Evolutionary conservation across 768 basidiomycete species (phyloP).

Genomic region (Hericium alpestre): DNA sequence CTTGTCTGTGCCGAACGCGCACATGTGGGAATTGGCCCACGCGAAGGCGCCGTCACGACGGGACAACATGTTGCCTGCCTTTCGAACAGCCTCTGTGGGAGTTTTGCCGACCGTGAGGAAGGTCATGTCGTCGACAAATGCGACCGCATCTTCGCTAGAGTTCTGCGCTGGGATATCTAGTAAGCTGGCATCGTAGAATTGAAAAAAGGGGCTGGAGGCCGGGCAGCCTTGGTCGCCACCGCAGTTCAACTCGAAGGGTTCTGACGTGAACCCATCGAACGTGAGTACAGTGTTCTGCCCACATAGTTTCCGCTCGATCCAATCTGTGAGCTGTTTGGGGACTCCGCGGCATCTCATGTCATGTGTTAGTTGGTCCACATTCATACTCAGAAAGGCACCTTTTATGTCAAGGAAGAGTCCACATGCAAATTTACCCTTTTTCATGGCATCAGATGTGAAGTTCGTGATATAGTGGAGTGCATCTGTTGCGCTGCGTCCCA

Average conservation of each 20-base stretch:
- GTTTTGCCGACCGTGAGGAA: neutral
- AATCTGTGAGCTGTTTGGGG: neutral
- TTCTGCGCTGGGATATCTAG: neutral
- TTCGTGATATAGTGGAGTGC: neutral
- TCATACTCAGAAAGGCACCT: conserved; percentile 17
- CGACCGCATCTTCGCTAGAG: neutral
- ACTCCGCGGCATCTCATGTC: neutral
- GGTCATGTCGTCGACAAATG: neutral
- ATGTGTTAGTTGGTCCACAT: neutral
- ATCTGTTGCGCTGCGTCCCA: conserved; percentile 24
- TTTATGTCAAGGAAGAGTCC: conserved; percentile 24
- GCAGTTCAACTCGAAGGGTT: neutral
- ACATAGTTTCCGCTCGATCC: neutral
- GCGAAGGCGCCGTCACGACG: neutral
- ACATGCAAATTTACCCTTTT: conserved; percentile 24
- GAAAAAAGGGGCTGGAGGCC: neutral
- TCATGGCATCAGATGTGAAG: neutral
- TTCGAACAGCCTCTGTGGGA: neutral
- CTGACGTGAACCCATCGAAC: neutral
- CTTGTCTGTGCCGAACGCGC: neutral
- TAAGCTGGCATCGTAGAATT: conserved; percentile 1
- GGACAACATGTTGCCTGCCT: neutral
- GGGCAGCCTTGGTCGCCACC: conserved; percentile 1
- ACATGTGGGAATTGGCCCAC: neutral
- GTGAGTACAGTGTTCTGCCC: neutral